phyloP scores from a whole-genome alignment of 2,329 filamentous ascomycete species.

The Berkeleyomyces basicola region DNA sequence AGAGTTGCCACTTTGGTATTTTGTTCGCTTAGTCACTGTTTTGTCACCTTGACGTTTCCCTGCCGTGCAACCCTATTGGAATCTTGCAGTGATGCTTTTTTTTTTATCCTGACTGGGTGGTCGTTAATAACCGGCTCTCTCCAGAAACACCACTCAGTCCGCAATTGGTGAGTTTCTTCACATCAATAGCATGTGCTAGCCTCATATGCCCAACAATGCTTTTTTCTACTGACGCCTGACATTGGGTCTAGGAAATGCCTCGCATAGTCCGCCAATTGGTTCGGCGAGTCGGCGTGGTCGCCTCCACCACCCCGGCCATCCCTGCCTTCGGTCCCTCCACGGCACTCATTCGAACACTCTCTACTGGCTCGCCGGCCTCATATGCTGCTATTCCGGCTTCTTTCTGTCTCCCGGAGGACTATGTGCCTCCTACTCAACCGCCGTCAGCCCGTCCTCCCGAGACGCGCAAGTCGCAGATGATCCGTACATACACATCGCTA shows the following conservation, averaged over 20 bases:
- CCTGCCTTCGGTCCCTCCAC: background rate
- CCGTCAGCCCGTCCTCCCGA: constrained; percentile 76
- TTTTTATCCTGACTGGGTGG: background rate
- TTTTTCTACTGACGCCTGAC: background rate
- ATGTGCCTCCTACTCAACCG: constrained; percentile 56
- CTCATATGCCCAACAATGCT: no score
- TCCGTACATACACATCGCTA: constrained; percentile 72
- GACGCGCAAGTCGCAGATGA: constrained; percentile 76
- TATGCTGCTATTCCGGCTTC: constrained; percentile 17
- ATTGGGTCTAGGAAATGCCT: constrained; percentile 4
- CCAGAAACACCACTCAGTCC: background rate
- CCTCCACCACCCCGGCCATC: background rate
- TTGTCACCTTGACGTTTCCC: background rate
- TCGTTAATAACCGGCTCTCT: background rate
- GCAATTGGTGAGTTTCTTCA: background rate
- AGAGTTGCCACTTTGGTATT: background rate
- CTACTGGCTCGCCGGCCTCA: constrained; percentile 13
- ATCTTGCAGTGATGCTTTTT: background rate
- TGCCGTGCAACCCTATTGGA: background rate
- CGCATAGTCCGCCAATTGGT: constrained; percentile 11
- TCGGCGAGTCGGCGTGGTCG: constrained; percentile 2
- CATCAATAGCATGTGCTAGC: background rate
- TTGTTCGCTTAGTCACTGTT: background rate
- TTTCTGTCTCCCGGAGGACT: constrained; percentile 28
- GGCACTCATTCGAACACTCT: constrained; percentile 3